Base-by-base conservation (phyloP, 2,329 filamentous ascomycete genomes). In the Aspergillus unguis region DNA sequence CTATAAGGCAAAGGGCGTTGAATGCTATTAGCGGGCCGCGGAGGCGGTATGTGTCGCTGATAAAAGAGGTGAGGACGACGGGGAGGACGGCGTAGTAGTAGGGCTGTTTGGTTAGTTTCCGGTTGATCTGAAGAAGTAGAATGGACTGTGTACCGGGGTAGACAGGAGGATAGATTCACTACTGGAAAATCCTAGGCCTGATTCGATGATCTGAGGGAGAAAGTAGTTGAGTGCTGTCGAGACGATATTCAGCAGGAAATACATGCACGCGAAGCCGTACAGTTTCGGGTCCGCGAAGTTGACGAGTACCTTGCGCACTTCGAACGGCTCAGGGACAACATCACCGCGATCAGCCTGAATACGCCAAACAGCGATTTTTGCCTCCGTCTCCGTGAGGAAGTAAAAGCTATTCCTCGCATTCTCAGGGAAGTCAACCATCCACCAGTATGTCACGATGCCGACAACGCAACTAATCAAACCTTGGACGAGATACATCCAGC, bases 381-480 rank as follows among this genome's bases (percentile, higher is more conserved):
- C 77, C 64, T 87, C 84, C 17, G 76, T 71, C 6, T 75, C 63
- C 2, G 75, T 78, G 25, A 87, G 73, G 62, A 87, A 88, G 59
- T 65, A 73, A 58, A 83, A 79, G 46, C 80, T 84, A 9, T 69
- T 70, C 48, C 82, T 74, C 1, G 82, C 76, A 27, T 82, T 75
- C 59, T 87, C 85, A 0, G 85, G 85, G 56, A 88, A 87, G 62
- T 87, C 84, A 38, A 87, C 75, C 71, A 88, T 86, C 85, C 85
- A 87, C 76, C 83, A 85, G 62, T 84, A 87, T 0, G 84, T 86
- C 9, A 77, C 53, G 29, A 85, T 60, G 3, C 84, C 84, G 23
- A 88, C 69, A 25, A 83, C 51, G 54, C 77, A 77, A 4, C 85
- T 78, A 58, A 87, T 82, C 7, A 81, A 62, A 0, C 85, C 85